A percentile compares a stretch with the other conserved stretches of the same genome.
Conservation (phyloP, 768 basidiomycete genomes). For the Strobilomyces confusus region DNA sequence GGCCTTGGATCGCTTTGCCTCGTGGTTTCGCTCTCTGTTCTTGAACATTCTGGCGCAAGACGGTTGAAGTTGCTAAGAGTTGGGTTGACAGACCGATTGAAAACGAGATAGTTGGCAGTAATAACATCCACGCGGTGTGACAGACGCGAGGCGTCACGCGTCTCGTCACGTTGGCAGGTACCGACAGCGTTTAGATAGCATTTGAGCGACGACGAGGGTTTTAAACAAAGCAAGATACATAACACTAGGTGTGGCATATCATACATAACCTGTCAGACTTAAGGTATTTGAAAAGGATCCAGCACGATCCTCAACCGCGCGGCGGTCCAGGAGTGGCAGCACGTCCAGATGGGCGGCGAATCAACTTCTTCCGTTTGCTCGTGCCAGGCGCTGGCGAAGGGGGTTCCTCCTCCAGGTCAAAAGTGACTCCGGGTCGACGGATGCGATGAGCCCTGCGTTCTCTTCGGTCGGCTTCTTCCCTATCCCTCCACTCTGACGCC, state of each 20-base stretch:
- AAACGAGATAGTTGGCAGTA: no score
- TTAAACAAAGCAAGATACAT: slow-evolving; percentile 20
- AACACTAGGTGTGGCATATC: slow-evolving; percentile 26
- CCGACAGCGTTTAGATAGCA: slow-evolving; percentile 2
- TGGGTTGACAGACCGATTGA: no score
- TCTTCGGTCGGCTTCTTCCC: slow-evolving; percentile 49
- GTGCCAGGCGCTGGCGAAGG: slow-evolving; percentile 35
- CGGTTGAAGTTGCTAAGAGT: background rate
- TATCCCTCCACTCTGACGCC: slow-evolving; percentile 67
- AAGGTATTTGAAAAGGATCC: slow-evolving; percentile 20
- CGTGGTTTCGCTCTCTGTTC: slow-evolving; percentile 8
- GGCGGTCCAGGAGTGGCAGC: slow-evolving; percentile 22
- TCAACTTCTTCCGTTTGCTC: slow-evolving; percentile 23
- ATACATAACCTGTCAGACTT: slow-evolving; percentile 26
- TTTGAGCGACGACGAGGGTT: slow-evolving; percentile 8
- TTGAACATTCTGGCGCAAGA: slow-evolving; percentile 18
- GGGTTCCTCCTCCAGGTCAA: slow-evolving; percentile 56
- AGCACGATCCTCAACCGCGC: slow-evolving; percentile 15
- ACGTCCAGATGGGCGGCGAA: slow-evolving; percentile 31
- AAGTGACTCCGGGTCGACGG: slow-evolving; percentile 62
- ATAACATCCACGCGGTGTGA: no score
- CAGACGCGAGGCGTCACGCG: slow-evolving; percentile 28
- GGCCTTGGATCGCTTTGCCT: background rate
- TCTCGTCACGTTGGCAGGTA: slow-evolving; percentile 12
- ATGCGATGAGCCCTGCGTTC: slow-evolving; percentile 37